Evolutionary conservation across 257 asterid genomes (phyloP), one percentile per base, ranked within the genome.

Genomic region (Petunia axillaris): DNA sequence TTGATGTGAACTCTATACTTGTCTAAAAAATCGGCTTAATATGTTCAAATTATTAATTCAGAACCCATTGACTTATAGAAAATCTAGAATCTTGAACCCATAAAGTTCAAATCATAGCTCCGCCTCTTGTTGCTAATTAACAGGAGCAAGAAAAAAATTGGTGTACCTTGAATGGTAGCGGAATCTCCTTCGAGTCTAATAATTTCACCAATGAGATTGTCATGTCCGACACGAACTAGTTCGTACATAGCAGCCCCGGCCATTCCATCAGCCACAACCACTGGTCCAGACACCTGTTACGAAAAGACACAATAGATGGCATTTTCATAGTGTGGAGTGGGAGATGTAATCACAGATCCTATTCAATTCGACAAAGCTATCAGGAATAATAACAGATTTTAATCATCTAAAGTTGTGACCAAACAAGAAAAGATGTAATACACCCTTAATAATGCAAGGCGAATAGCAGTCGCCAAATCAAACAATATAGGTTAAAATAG

Each of bases 221-320:
- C 98, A 76, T 93, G 96, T 35, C 99, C 99, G 64, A 95, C 99
- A 81, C 99, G 99, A 76, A 95, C 99, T 70, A 95, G 89, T 78
- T 95, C 99, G 64, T 95, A 95, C 99, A 95, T 95, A 81, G 99
- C 99, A 86, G 99, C 99, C 79, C 99, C 99, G 2, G 88, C 94
- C 99, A 95, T 95, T 83, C 98, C 99, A 90, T 95, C 99, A 75
- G 99, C 99, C 84, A 95, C 93, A 35, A 95, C 99, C 80, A 95
- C 99, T 0, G 99, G 99, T 78, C 99, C 99, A 48, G 99, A 95
- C 4, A 95, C 99, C 99, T 95, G 80, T 64, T 65, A 15, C 5
- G 64, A 50, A 77, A 79, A 81, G 57, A 63, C 15, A 43, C 65
- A 64, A 79, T 25, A 40, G 60, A 5, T 59, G 37, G 36, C 58